Evolutionary conservation across 352 stramenopile species (phyloP), one percentile per base, ranked within the genome.

Genomic region (Aphanomyces euteiches): DNA sequence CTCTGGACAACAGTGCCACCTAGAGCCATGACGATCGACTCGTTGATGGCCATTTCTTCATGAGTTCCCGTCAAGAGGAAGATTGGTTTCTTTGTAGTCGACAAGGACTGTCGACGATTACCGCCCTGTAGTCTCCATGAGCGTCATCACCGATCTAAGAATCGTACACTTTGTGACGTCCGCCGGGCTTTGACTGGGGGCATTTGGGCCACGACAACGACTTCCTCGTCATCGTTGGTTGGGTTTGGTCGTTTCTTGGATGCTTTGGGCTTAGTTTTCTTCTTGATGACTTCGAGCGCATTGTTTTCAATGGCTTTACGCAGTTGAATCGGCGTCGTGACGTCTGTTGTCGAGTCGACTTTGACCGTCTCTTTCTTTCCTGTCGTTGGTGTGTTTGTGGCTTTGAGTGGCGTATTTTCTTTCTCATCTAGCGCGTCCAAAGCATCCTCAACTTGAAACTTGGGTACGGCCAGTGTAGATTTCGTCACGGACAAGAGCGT

Each of bases 61-160:
- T 84, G 82, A 57, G 74, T 82, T 4, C 88, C 88, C 0, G 88
- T 94, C 47, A 95, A 75, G 12, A 95, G 70, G 61, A 95, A 94
- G 12, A 79, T n/a, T 1, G 67, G 72, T n/a, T 61, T 70, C 34
- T 57, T n/a, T 17, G 57, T 19, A 39, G 54, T 65, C 47, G 4
- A 19, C n/a, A n/a, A n/a, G 45, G 45, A 15, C 45, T n/a, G 45
- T 53, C 13, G 45, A 19, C 45, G 45, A 53, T 53, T 15, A 19
- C 45, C 13, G 13, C 13, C n/a, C 45, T n/a, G 45, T 53, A n/a
- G 45, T 2, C 45, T 53, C 45, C 45, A 53, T 53, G 13, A n/a
- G 45, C 45, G 2, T 53, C 45, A 53, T 28, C 28, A 12, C 8
- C 28, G 15, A 45, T 2, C 38, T 66, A n/a, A 21, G 2, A 3